A percentile compares a stretch with the other conserved stretches of the same genome.
Evolutionary conservation across 306 rosid genomes (phyloP).

Genomic region (Quercus cerris): DNA sequence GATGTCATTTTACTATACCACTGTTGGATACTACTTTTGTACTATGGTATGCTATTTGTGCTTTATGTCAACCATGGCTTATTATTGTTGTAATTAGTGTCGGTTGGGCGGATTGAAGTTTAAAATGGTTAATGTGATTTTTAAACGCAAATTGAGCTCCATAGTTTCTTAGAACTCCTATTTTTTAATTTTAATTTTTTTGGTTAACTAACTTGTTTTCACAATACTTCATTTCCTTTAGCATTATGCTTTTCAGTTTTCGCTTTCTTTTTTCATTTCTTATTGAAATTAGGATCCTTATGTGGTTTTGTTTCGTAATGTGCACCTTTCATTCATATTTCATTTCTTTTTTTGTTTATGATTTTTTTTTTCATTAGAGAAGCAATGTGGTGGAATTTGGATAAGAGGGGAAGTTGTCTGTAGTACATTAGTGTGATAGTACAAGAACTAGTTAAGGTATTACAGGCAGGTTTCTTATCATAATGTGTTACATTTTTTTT

Average conservation of each 20-base stretch:
- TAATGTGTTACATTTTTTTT: neutral
- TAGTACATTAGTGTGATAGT: too few relatives aligned
- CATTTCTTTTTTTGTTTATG: neutral
- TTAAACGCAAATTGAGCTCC: neutral
- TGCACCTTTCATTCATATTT: neutral
- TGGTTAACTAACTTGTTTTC: neutral
- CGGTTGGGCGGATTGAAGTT: neutral
- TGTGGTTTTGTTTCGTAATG: neutral
- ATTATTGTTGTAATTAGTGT: neutral
- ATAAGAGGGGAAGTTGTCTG: neutral
- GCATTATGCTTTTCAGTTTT: neutral
- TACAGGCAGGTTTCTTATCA: neutral
- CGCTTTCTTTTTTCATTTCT: neutral
- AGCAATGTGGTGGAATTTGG: neutral
- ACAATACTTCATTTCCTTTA: neutral
- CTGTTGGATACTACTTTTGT: conserved; percentile 89
- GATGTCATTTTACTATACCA: conserved; percentile 90
- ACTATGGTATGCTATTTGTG: conserved; percentile 62
- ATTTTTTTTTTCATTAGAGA: neutral
- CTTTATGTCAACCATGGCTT: neutral
- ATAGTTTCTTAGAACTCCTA: neutral
- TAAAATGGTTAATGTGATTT: neutral
- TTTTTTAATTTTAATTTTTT: neutral
- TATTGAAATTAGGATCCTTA: neutral
- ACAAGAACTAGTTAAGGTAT: neutral